Conservation (phyloP, 2,329 filamentous ascomycete species). For the Penicillium hordei region DNA sequence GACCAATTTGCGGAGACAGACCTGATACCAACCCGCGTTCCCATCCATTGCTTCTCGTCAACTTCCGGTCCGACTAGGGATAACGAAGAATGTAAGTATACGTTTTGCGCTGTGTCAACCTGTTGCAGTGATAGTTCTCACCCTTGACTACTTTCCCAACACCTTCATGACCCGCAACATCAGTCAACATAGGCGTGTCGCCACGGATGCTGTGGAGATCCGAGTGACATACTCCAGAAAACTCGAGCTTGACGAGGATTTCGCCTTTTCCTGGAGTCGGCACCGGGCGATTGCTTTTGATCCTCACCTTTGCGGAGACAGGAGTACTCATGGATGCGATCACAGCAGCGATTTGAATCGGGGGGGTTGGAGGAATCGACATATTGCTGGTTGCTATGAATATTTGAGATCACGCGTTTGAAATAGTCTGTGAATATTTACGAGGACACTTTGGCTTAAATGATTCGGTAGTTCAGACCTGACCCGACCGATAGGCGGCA, state of each 20-base stretch:
- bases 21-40: constrained; percentile 35
- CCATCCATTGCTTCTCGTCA: constrained; percentile 31
- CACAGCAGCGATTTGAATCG: constrained; percentile 34
- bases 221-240: constrained; percentile 50
- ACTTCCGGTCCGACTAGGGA: constrained; percentile 30
- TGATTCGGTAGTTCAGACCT: neutral
- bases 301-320: constrained; percentile 23
- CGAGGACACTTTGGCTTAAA: neutral
- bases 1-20: constrained; percentile 13
- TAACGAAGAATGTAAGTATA: neutral
- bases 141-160: constrained; percentile 45
- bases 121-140: constrained; percentile 1
- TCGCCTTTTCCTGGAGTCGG: constrained; percentile 42
- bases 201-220: constrained; percentile 49
- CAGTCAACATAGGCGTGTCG: constrained; percentile 45
- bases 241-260: constrained; percentile 50
- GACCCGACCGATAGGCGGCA: neutral
- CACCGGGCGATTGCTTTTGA: constrained; percentile 32
- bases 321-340: constrained; percentile 26
- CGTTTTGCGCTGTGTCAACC: neutral
- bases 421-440: neutral
- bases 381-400: constrained; percentile 7
- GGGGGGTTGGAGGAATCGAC: constrained; percentile 25
- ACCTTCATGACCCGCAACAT: constrained; percentile 51
- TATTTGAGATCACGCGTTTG: neutral